Evolutionary conservation across 164 flowering plant genomes (phyloP), one percentile per base, ranked within the genome.

Genomic region (Umbellularia californica): DNA sequence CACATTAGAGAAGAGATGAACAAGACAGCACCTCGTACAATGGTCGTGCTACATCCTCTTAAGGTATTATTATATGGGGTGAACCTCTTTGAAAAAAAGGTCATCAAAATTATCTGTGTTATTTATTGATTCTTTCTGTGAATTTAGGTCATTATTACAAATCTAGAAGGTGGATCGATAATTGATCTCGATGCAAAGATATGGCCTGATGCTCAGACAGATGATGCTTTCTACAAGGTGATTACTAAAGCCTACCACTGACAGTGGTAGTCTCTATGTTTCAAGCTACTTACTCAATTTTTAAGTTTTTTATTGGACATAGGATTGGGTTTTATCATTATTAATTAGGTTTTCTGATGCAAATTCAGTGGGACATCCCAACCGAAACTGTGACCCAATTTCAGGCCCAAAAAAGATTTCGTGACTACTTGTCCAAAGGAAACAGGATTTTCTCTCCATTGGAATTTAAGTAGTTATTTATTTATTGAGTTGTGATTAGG

Each of bases 1-100:
- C 98, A 94, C 74, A 80, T 94, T 33, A 83, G 99, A 76, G 99
- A 96, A 85, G 99, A 96, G 80, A 82, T 96, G 76, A 94, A 96
- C 80, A 88, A 83, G 84, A 87, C 88, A 30, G 93, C 96, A 19
- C 78, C 98, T 71, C 94, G 97, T 0, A 74, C 89, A 50, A 87
- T 96, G 98, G 99, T 94, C 73, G 99, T 96, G 68, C 77, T 92
- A 68, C 80, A 91, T 82, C 98, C 98, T 67, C 88, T 96, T 20
- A 94, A 94, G 97, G 99, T 95, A 47, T 30, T 63, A 20, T 65
- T 28, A 30, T 68, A 72, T 20, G 23, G 33, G 50, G 47, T 19
- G 4, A 58, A 22, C 52, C 50, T 76, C 19, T 75, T 41, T 41
- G 47, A 41, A 41, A 9, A 6, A 41, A 41, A 9, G 12, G 33